Base-by-base conservation (phyloP, 495 filamentous ascomycete genomes). In the Cudoniella acicularis region DNA sequence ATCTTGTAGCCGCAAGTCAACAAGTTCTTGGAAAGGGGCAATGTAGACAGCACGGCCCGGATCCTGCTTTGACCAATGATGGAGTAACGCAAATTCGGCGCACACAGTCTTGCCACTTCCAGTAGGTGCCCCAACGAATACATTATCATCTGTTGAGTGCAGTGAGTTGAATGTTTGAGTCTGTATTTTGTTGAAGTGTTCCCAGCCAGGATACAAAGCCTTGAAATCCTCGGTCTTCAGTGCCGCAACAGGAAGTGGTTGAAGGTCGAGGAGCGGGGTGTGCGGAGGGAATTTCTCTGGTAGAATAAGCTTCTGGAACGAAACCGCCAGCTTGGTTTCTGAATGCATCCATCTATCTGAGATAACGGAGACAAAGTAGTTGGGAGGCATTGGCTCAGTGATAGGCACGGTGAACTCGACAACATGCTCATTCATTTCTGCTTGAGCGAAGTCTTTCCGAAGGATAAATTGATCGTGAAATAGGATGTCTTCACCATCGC, bases 291-390 rank as follows among this genome's bases (percentile, higher is more conserved):
- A 98, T 54, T 94, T 92, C 73, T 96, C 92, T 0, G 94, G 94
- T 3, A 99, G 82, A 56, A 95, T 85, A 16, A 99, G 76, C 68
- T 96, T 96, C 67, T 93, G 88, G 77, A 99, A 98, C 0, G 92
- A 92, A 0, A 99, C 87, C 0, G 92, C 86, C 45, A 99, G 76
- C 67, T 92, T 95, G 6, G 92, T 95, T 74, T 98, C 92, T 11
- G 93, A 91, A 66, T 96, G 91, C 90, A 98, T 94, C 94, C 94
- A 99, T 56, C 95, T 81, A 64, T 99, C 94, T 2, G 92, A 97
- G 16, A 96, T 77, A 54, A 97, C 79, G 1, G 90, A 91, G 67
- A 99, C 91, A 75, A 99, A 99, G 74, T 98, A 98, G 67, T 98
- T 95, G 0, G 94, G 94, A 3, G 94, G 95, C 90, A 97, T 96